Percentiles rank a stretch among this genome's conserved stretches.
Conservation (phyloP, 2,329 filamentous ascomycete genomes). For the Fusarium graminum region DNA sequence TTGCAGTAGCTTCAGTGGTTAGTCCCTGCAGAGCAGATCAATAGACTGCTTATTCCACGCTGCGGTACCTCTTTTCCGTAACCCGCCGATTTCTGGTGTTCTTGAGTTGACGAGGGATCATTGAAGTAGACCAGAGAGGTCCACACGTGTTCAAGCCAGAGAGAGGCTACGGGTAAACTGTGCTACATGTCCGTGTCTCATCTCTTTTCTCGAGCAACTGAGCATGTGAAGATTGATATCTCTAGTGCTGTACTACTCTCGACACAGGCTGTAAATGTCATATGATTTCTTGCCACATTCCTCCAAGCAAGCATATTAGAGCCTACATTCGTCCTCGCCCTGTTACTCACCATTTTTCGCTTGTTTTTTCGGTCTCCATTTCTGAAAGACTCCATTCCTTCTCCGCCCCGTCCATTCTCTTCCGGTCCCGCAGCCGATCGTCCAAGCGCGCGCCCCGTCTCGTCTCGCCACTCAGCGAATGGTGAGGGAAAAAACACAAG, state of each 20-base stretch:
- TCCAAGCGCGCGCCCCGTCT: constrained; percentile 17
- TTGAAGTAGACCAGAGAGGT: neutral
- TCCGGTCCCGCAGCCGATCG: constrained; percentile 22
- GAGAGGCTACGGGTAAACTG: neutral
- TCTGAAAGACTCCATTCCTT: neutral
- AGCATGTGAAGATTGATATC: constrained; percentile 34
- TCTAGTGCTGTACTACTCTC: constrained; percentile 17
- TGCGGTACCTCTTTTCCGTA: constrained; percentile 28
- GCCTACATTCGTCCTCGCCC: neutral
- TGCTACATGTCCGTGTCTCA: constrained; percentile 28
- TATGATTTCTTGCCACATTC: constrained; percentile 30
- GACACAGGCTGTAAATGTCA: constrained; percentile 30
- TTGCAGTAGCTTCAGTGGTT: neutral
- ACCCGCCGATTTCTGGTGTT: constrained; percentile 24
- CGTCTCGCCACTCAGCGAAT: constrained; percentile 8
- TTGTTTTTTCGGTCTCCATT: constrained; percentile 10
- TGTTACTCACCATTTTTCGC: constrained; percentile 17
- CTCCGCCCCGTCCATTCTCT: neutral
- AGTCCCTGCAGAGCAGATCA: constrained; percentile 31
- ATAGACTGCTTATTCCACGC: constrained; percentile 29
- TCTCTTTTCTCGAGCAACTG: constrained; percentile 6
- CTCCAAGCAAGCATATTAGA: constrained; percentile 21
- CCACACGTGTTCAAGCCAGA: constrained; percentile 5
- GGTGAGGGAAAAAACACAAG: constrained; percentile 7
- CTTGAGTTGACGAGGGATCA: constrained; percentile 9